Evolutionary conservation across 768 basidiomycete species (phyloP), one percentile per base, ranked within the genome.

Genomic region (Collybiopsis confluens): DNA sequence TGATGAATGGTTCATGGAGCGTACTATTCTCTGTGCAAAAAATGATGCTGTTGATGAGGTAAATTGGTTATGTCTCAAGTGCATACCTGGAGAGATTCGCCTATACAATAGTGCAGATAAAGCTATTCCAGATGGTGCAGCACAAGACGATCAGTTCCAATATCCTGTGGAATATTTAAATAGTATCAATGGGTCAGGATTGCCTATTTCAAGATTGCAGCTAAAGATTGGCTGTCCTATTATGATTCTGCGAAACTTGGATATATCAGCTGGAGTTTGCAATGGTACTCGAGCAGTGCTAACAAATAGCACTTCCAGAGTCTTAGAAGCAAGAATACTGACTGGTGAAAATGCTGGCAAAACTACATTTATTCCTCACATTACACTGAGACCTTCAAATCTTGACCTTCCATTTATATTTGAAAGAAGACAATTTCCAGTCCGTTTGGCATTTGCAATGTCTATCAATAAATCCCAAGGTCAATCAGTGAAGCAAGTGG

Each of bases 381-480:
- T 77, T 10, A 58, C 62, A 0, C 54, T 74, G 0, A 55, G 36
- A 15, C 60, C 67, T 18, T 61, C 66, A 18, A 51, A 54, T 9
- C 41, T 9, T 26, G 50, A 59, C n/a, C 33, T 63, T 4, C 21
- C 61, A 1, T 64, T 70, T 49, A 45, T 45, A 2, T 54, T 72
- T 20, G 52, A 40, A 8, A 61, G 64, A 6, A 45, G 59, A 0
- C 72, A 73, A 54, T 70, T 70, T 46, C 70, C 71, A 26, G 53
- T 73, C n/a, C 58, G 59, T 2, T 60, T 72, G 55, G 68, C 64
- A 1, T 73, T 67, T 66, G 65, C 66, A 0, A 70, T 73, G 64
- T 67, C 69, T 0, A 70, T 72, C 58, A 71, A 73, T 59, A 73
- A 73, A 26, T 54, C 64, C 9, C 69, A 72, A 62, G 72, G 72